These are phyloP conservation scores for Debaryomyces subglobosus DNA, from an alignment of 1,139 yeast genomes.

Conservation along the genomic window DNA sequence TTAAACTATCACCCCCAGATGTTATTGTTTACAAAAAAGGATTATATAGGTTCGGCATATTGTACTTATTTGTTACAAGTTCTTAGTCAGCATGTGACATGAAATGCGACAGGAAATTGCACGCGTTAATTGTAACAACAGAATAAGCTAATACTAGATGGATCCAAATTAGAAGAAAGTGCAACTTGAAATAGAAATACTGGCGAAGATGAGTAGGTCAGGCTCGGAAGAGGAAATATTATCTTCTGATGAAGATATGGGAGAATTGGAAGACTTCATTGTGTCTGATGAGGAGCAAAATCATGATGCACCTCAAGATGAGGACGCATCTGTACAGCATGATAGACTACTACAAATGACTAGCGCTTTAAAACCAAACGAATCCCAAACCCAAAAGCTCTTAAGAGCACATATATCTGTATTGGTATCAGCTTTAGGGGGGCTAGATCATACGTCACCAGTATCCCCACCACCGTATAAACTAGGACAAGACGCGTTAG, in stretches of 20 bases:
- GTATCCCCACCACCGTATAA: constrained; percentile 57
- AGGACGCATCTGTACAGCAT: constrained; percentile 20
- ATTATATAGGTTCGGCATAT: too few relatives aligned
- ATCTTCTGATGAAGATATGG: constrained; percentile 17
- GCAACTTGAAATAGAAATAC: neutral
- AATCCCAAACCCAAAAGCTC: constrained; percentile 45
- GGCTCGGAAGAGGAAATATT: constrained; percentile 14
- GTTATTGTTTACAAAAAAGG: too few relatives aligned
- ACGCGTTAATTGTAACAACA: neutral
- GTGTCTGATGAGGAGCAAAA: constrained; percentile 24
- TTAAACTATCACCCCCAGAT: too few relatives aligned
- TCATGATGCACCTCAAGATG: constrained; percentile 17
- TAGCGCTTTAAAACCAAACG: constrained; percentile 35
- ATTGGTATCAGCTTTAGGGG: constrained; percentile 81
- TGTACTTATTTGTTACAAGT: neutral
- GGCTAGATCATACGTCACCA: constrained; percentile 61
- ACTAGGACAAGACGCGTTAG: constrained; percentile 89
- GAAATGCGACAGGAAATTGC: constrained; percentile 6
- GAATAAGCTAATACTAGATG: neutral
- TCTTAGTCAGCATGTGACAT: neutral
- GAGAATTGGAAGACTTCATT: constrained; percentile 24
- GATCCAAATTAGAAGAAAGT: neutral
- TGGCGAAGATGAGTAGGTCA: constrained; percentile 10
- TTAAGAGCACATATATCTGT: constrained; percentile 71
- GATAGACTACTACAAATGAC: constrained; percentile 37